Evolutionary conservation across 192 early-diverging fungal genomes (phyloP).

Genomic region (Mortierella antarctica): DNA sequence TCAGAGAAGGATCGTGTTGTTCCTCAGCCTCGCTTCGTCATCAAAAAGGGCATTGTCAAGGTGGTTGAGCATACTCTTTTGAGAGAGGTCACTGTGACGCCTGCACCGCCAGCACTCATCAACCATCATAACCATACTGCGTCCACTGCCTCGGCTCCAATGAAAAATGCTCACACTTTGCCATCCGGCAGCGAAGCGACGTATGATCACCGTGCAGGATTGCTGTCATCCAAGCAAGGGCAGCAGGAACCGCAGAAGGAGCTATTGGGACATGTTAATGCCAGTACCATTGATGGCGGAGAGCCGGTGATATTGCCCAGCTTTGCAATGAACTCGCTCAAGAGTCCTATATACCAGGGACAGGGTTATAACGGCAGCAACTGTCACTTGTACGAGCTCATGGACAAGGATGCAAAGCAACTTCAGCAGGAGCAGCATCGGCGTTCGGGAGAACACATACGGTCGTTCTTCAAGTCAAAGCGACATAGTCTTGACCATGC

Average conservation of each 20-base stretch:
- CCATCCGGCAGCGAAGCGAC: no score
- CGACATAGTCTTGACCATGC: constrained; percentile 42
- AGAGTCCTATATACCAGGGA: constrained; percentile 23
- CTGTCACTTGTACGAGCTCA: constrained; percentile 15
- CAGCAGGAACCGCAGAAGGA: background rate
- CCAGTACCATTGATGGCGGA: no score
- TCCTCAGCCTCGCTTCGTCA: constrained; percentile 21
- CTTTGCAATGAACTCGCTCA: background rate
- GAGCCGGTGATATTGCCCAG: background rate
- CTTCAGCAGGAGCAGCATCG: background rate
- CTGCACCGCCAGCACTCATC: background rate
- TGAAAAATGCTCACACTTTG: no score
- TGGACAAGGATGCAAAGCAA: background rate
- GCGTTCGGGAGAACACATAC: background rate
- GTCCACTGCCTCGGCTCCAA: no score
- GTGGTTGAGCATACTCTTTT: constrained; percentile 41
- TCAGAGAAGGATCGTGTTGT: background rate
- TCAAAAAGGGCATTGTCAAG: constrained; percentile 45
- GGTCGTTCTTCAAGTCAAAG: constrained; percentile 16
- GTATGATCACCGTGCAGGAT: background rate
- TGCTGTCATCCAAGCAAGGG: background rate
- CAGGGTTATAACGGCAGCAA: constrained; percentile 24
- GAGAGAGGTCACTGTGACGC: constrained; percentile 21
- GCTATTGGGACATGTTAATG: background rate
- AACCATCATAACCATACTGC: background rate